These are phyloP conservation scores for Takashimella koratensis DNA, from an alignment of 1,284 basidiomycete genomes.

Conservation along the genomic window DNA sequence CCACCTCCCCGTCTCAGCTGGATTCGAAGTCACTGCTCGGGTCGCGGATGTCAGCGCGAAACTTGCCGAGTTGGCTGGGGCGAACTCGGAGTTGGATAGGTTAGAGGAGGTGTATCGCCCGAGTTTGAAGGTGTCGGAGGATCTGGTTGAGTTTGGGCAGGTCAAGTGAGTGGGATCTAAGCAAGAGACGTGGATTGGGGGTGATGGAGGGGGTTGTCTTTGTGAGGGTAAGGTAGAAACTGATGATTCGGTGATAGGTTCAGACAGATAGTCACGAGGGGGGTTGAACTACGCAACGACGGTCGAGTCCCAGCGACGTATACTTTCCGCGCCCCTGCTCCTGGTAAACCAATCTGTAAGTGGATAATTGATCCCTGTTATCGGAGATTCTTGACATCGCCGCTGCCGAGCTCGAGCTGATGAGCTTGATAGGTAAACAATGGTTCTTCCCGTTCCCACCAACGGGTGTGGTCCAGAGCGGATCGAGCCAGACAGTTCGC, in stretches of 20 bases:
- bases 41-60: slow-evolving; percentile 31
- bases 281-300: slow-evolving; percentile 29
- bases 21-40: slow-evolving; percentile 17
- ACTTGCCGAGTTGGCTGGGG: slow-evolving; percentile 42
- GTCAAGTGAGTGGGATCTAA: slow-evolving; percentile 19
- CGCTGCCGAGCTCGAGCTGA: background rate
- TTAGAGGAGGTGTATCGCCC: slow-evolving; percentile 52
- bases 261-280: slow-evolving; percentile 16
- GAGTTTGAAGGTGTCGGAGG: slow-evolving; percentile 51
- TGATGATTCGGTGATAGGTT: slow-evolving; percentile 13
- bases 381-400: background rate
- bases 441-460: slow-evolving; percentile 38
- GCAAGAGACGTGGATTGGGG: slow-evolving; percentile 16
- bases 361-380: background rate
- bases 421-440: slow-evolving; percentile 25
- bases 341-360: slow-evolving; percentile 36
- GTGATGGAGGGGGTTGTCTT: slow-evolving; percentile 17
- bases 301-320: slow-evolving; percentile 35
- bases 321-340: slow-evolving; percentile 32
- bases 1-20: slow-evolving; percentile 37
- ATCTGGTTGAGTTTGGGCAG: slow-evolving; percentile 50
- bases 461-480: slow-evolving; percentile 24
- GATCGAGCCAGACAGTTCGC: slow-evolving; percentile 17
- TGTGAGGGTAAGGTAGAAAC: too few species aligned
- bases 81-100: slow-evolving; percentile 45